These are phyloP conservation scores for Solanum neorickii DNA, from an alignment of 257 asterid genomes.

Conservation along the genomic window DNA sequence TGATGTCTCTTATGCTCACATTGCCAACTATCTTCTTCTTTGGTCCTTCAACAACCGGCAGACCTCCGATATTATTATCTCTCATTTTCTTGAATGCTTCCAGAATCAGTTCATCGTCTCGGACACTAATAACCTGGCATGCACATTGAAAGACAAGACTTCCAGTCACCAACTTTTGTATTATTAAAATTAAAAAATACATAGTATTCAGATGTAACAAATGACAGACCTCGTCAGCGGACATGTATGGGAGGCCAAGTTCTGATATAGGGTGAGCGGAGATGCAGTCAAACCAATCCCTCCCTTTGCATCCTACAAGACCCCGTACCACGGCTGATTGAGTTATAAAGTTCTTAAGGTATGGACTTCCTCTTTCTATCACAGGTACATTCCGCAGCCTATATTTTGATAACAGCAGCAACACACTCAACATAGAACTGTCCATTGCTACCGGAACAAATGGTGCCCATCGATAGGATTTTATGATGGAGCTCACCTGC, in stretches of 20 bases:
- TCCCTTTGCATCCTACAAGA: constrained; percentile 59
- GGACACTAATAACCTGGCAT: constrained; percentile 45
- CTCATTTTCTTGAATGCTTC: constrained; percentile 87
- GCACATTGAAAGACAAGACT: neutral
- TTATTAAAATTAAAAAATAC: neutral
- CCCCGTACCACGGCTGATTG: constrained; percentile 87
- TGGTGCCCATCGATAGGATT: constrained; percentile 79
- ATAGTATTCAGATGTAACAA: neutral
- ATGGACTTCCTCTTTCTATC: constrained; percentile 45
- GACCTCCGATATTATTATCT: constrained; percentile 72
- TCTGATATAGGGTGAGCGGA: constrained; percentile 44
- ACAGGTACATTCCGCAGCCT: constrained; percentile 87
- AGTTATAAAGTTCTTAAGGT: constrained; percentile 66
- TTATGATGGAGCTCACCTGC: constrained; percentile 66
- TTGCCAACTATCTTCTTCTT: constrained; percentile 52
- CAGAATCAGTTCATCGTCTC: constrained; percentile 51
- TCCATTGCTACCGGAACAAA: constrained; percentile 66
- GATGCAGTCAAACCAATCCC: constrained; percentile 82
- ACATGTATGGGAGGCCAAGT: constrained; percentile 83
- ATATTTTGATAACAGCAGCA: constrained; percentile 75
- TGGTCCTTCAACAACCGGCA: constrained; percentile 59
- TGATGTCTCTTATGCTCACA: constrained; percentile 79
- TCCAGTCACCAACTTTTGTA: neutral
- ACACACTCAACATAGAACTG: constrained; percentile 54
- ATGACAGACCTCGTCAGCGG: constrained; percentile 41